A percentile compares a stretch with the other conserved stretches of the same genome.
Evolutionary conservation across 495 filamentous ascomycete species (phyloP).

Genomic region (Lichenothelia convexa): DNA sequence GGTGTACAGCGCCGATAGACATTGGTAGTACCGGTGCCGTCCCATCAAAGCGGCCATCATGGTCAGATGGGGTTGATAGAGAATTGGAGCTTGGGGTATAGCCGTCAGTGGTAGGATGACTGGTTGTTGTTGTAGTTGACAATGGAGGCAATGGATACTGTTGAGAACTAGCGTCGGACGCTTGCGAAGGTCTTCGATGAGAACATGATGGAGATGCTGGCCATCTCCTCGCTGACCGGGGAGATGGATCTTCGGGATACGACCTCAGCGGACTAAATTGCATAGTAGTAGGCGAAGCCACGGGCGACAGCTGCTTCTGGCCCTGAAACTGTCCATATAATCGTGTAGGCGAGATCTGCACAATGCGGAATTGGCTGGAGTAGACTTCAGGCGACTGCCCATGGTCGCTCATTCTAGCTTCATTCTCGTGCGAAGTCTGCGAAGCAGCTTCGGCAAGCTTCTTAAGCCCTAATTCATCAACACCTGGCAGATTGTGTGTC

Average conservation of each 20-base stretch:
- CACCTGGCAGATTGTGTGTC: not conserved
- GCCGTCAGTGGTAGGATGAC: slow-evolving; percentile 16
- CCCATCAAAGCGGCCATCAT: slow-evolving; percentile 14
- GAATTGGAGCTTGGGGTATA: slow-evolving; percentile 16
- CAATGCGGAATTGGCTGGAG: slow-evolving; percentile 1
- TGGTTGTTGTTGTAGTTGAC: slow-evolving; percentile 17
- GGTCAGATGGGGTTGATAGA: slow-evolving; percentile 15
- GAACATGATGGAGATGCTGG: slow-evolving; percentile 9
- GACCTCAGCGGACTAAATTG: slow-evolving; percentile 11
- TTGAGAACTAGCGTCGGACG: slow-evolving; percentile 12
- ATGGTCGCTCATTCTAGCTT: not conserved
- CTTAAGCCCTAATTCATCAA: not conserved
- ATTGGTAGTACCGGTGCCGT: slow-evolving; percentile 12
- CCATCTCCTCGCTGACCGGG: slow-evolving; percentile 4
- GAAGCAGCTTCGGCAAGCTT: not conserved
- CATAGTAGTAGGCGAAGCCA: slow-evolving; percentile 15
- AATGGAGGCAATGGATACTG: slow-evolving; percentile 13
- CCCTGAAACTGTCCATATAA: slow-evolving; percentile 2
- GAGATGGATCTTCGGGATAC: slow-evolving; percentile 1
- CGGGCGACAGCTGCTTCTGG: slow-evolving; percentile 2
- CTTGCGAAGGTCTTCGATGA: slow-evolving; percentile 16
- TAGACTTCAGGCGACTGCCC: not conserved
- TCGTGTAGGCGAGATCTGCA: slow-evolving; percentile 1
- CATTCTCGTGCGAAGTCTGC: not conserved
- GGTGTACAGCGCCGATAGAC: slow-evolving; percentile 10